A percentile compares a stretch with the other conserved stretches of the same genome.
These are phyloP conservation scores for Pontederia crassipes DNA, from an alignment of 176 grass and related monocot species.

Conservation along the genomic window DNA sequence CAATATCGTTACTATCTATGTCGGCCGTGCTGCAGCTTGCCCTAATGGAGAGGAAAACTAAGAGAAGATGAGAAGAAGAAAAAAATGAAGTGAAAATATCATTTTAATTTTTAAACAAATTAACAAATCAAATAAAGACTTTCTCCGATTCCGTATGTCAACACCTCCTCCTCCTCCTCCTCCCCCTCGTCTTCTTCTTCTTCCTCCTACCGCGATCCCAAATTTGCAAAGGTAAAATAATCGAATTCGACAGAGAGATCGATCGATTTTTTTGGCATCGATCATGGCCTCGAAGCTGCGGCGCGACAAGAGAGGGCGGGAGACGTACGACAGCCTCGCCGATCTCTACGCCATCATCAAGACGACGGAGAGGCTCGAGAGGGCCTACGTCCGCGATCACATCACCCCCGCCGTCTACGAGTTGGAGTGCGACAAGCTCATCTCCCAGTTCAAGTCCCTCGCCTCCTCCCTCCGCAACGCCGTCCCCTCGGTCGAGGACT, in stretches of 20 bases:
- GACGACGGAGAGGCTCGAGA: slow-evolving; percentile 89
- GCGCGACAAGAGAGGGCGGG: slow-evolving; percentile 83
- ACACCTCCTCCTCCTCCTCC: too few species aligned
- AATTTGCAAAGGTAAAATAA: too few species aligned
- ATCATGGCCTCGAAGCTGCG: slow-evolving; percentile 77
- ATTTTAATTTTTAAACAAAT: too few species aligned
- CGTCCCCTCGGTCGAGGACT: slow-evolving; percentile 62
- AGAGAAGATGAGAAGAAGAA: too few species aligned
- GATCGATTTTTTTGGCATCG: not conserved
- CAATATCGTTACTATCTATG: too few species aligned
- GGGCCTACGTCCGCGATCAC: slow-evolving; percentile 90
- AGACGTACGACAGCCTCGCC: slow-evolving; percentile 81
- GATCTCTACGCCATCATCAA: slow-evolving; percentile 95
- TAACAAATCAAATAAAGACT: too few species aligned
- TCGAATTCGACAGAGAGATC: not conserved
- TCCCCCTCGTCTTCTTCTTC: too few species aligned
- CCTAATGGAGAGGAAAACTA: too few species aligned
- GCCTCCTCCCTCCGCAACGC: slow-evolving; percentile 57
- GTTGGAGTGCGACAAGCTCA: slow-evolving; percentile 91
- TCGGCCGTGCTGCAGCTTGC: too few species aligned
- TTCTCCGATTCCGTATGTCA: too few species aligned
- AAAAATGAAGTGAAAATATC: too few species aligned
- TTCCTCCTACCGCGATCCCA: too few species aligned
- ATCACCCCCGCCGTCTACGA: slow-evolving; percentile 83
- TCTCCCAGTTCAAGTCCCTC: slow-evolving; percentile 91